phyloP scores from a whole-genome alignment of 768 basidiomycete genomes.

The Jaapia argillacea region DNA sequence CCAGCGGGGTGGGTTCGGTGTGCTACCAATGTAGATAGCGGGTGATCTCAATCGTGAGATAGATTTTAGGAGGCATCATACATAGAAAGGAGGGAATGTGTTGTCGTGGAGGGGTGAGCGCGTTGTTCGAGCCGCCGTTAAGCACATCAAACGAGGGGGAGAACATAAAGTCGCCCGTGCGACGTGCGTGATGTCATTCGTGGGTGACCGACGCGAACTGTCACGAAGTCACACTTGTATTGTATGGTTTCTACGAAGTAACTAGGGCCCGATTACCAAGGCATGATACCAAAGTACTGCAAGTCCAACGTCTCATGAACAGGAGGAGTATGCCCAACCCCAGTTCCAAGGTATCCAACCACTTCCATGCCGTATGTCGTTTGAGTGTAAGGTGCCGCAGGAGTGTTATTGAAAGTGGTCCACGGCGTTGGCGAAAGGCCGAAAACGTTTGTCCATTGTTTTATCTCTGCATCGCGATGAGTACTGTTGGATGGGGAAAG shows the following conservation, averaged over 20 bases:
- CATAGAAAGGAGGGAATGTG: slow-evolving; percentile 60
- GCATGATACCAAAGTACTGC: slow-evolving; percentile 29
- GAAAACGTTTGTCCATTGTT: slow-evolving; percentile 49
- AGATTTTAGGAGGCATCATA: slow-evolving; percentile 75
- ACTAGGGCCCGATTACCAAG: no score
- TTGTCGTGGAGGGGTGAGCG: slow-evolving; percentile 21
- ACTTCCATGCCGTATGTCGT: slow-evolving; percentile 38
- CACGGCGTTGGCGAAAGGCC: no score
- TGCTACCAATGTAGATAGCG: slow-evolving; percentile 67
- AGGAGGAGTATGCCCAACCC: slow-evolving; percentile 43
- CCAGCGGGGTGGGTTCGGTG: slow-evolving; percentile 54
- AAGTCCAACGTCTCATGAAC: slow-evolving; percentile 36
- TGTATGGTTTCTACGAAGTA: no score
- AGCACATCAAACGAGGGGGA: no score
- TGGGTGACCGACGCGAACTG: no score
- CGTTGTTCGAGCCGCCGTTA: no score
- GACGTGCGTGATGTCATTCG: no score
- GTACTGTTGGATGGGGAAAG: no score
- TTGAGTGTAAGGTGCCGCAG: slow-evolving; percentile 37
- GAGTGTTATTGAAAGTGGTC: slow-evolving; percentile 31
- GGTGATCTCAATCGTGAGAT: slow-evolving; percentile 40
- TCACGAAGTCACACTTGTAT: no score
- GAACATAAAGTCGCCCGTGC: no score
- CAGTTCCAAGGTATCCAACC: slow-evolving; percentile 37
- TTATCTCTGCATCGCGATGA: no score